Percentiles rank a stretch among this genome's conserved stretches.
These are phyloP conservation scores for Emiliania huxleyi DNA, from an alignment of 78 protist genomes.

Conservation along the genomic window DNA sequence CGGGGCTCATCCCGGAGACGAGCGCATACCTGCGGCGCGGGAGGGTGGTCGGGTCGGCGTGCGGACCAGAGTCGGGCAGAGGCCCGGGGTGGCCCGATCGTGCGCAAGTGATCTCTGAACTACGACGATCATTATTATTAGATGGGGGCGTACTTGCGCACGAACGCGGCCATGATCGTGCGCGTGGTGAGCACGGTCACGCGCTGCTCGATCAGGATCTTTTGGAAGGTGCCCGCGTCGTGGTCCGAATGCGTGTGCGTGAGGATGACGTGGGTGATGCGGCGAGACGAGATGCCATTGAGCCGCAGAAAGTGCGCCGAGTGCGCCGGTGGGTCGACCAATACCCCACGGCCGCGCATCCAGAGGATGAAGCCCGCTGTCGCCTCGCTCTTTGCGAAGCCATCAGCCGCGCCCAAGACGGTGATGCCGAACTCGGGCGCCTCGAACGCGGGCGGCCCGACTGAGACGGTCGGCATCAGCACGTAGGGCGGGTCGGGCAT, in stretches of 20 bases:
- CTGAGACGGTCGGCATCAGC: background rate
- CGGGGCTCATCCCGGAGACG: background rate
- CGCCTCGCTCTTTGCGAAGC: conserved; percentile 64
- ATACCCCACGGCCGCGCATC: conserved; percentile 69
- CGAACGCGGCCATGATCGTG: conserved; percentile 60
- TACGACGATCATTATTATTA: too few species aligned
- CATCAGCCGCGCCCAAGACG: conserved; percentile 66
- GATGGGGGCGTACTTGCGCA: conserved; percentile 75
- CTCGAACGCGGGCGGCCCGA: background rate
- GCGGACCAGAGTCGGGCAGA: too few species aligned
- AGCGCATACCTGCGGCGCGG: conserved; percentile 12
- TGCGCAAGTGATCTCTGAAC: too few species aligned
- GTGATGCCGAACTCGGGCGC: conserved; percentile 77
- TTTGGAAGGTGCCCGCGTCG: conserved; percentile 78
- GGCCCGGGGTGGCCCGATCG: too few species aligned
- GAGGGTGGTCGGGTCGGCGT: too few species aligned
- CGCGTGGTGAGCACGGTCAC: conserved; percentile 71
- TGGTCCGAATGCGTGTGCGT: conserved; percentile 82
- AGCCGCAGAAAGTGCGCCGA: conserved; percentile 50
- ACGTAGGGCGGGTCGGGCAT: background rate
- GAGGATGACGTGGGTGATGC: conserved; percentile 61
- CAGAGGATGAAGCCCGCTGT: conserved; percentile 77
- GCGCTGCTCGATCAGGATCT: conserved; percentile 58
- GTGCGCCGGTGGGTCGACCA: conserved; percentile 78
- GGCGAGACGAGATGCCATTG: conserved; percentile 69